Evolutionary conservation across 164 flowering plant genomes (phyloP).

Genomic region (Kalanchoe fedtschenkoi): DNA sequence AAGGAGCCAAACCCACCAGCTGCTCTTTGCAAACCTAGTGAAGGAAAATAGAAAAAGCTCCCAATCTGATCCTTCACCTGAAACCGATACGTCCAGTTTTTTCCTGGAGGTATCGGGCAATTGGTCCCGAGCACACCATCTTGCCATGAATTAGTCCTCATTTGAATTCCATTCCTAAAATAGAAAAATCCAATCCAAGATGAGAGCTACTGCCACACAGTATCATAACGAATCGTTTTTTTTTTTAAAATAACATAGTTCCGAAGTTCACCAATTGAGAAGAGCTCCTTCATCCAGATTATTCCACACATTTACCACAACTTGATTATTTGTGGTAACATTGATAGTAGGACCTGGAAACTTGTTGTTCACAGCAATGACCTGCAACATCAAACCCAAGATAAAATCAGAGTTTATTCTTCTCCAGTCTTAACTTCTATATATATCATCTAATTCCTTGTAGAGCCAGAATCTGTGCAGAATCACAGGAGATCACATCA

Average conservation of each 20-base stretch:
- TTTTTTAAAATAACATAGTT: neutral
- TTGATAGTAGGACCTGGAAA: slow-evolving; percentile 60
- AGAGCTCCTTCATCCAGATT: slow-evolving; percentile 83
- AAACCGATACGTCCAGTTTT: slow-evolving; percentile 43
- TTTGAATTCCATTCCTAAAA: slow-evolving; percentile 38
- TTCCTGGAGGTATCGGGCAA: slow-evolving; percentile 37
- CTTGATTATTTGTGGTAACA: slow-evolving; percentile 92
- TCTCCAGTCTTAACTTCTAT: neutral
- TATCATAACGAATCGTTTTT: neutral
- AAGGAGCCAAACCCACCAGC: slow-evolving; percentile 44
- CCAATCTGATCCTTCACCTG: slow-evolving; percentile 60
- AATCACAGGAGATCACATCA: neutral
- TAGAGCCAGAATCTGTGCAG: neutral
- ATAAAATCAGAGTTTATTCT: neutral
- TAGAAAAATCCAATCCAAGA: neutral
- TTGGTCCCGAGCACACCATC: slow-evolving; percentile 52
- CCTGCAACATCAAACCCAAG: slow-evolving; percentile 10
- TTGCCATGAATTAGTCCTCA: slow-evolving; percentile 45
- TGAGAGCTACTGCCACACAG: neutral
- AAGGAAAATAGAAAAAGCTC: slow-evolving; percentile 41
- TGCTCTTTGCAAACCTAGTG: slow-evolving; percentile 35
- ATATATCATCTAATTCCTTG: neutral
- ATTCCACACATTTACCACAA: slow-evolving; percentile 76
- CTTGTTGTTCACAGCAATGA: slow-evolving; percentile 22
- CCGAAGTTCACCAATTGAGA: slow-evolving; percentile 59